Evolutionary conservation across 2,329 filamentous ascomycete species (phyloP).

Genomic region (Sporothrix humicola): DNA sequence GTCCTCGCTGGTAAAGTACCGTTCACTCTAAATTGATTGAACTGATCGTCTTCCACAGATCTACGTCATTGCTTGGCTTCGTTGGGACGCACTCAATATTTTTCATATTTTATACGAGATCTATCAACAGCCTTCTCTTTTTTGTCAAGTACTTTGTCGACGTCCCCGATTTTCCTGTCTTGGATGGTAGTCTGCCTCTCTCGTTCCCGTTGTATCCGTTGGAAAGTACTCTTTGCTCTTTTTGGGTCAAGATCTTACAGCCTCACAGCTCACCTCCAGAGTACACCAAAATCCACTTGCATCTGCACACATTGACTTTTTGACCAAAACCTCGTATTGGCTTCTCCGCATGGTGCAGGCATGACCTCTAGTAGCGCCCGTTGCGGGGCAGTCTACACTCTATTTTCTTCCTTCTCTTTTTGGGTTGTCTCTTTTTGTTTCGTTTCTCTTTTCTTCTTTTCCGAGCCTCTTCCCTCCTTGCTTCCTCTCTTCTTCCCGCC

Average conservation of each 20-base stretch:
- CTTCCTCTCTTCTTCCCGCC: not conserved
- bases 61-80: constrained; percentile 8
- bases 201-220: not conserved
- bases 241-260: too few relatives aligned
- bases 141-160: too few relatives aligned
- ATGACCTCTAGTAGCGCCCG: constrained; percentile 23
- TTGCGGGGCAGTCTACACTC: not conserved
- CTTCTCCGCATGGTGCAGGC: constrained; percentile 18
- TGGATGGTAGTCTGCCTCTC: not conserved
- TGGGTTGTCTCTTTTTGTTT: not conserved
- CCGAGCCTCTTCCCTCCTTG: too few relatives aligned
- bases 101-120: constrained; percentile 5
- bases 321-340: constrained; percentile 12
- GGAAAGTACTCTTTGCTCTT: too few relatives aligned
- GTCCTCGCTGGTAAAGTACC: not conserved
- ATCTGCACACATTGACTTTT: not conserved
- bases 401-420: not conserved
- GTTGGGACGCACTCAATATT: too few relatives aligned
- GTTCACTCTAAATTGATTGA: too few relatives aligned
- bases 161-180: constrained; percentile 1
- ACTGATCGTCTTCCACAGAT: too few relatives aligned
- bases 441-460: not conserved
- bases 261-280: too few relatives aligned
- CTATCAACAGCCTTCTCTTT: too few relatives aligned
- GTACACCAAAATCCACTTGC: not conserved